A percentile compares a stretch with the other conserved stretches of the same genome.
These are phyloP conservation scores for Colletotrichum sp. DNA, from an alignment of 2,329 filamentous ascomycete genomes.

Conservation along the genomic window DNA sequence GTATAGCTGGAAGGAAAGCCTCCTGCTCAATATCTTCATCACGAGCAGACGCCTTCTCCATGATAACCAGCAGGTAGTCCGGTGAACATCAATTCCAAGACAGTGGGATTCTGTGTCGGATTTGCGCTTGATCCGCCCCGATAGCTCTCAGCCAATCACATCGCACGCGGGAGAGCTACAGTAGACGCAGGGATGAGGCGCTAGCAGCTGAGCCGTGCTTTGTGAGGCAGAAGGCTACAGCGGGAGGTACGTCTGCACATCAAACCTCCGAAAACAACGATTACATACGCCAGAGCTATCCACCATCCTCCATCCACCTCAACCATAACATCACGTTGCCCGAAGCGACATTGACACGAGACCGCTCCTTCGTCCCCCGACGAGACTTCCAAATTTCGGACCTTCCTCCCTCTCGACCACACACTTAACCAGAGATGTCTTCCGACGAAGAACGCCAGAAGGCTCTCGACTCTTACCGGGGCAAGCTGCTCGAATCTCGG, in stretches of 20 bases:
- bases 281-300: slow-evolving; percentile 17
- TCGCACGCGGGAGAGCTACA: slow-evolving; percentile 5
- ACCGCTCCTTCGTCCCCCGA: neutral
- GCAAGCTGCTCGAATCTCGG: slow-evolving; percentile 88
- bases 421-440: slow-evolving; percentile 43
- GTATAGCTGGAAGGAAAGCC: neutral
- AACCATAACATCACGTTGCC: neutral
- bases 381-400: neutral
- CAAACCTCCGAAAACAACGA: slow-evolving; percentile 21
- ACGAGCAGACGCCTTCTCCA: neutral
- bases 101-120: neutral
- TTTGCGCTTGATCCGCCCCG: neutral
- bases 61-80: neutral
- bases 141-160: neutral
- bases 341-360: neutral
- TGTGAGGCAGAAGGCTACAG: slow-evolving; percentile 18
- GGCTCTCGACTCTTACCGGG: slow-evolving; percentile 79
- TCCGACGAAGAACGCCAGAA: slow-evolving; percentile 67
- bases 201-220: slow-evolving; percentile 16
- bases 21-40: neutral
- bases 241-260: slow-evolving; percentile 19
- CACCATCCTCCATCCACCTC: neutral
- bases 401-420: neutral
- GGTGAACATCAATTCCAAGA: neutral
- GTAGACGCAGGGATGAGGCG: slow-evolving; percentile 3